phyloP scores from a whole-genome alignment of 2,329 filamentous ascomycete species.

The Trichoderma guizhouense region DNA sequence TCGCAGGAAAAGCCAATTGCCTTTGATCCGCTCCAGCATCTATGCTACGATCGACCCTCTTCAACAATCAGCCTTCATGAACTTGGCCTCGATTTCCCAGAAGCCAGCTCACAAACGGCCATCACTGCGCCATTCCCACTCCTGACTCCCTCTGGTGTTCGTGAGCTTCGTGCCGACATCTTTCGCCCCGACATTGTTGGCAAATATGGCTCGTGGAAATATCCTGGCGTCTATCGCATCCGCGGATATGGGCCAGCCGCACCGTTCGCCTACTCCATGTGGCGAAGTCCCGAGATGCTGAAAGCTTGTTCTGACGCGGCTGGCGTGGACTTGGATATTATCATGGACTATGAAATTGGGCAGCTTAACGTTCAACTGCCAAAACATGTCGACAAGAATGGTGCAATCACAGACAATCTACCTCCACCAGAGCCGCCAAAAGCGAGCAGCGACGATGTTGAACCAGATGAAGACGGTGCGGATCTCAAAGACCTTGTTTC shows the following conservation, averaged over 20 bases:
- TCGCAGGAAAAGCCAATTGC: neutral
- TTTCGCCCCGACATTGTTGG: constrained; percentile 15
- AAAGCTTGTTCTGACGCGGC: constrained; percentile 43
- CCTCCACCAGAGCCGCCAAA: constrained; percentile 27
- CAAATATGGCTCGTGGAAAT: constrained; percentile 18
- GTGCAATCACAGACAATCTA: constrained; percentile 19
- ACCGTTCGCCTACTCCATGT: constrained; percentile 28
- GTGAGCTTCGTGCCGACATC: constrained; percentile 10
- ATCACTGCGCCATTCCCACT: constrained; percentile 16
- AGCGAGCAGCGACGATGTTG: constrained; percentile 23
- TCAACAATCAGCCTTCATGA: constrained; percentile 17
- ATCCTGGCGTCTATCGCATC: constrained; percentile 17
- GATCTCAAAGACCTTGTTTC: constrained; percentile 24
- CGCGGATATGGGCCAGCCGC: constrained; percentile 13
- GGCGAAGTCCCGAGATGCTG: constrained; percentile 54
- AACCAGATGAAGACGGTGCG: constrained; percentile 22
- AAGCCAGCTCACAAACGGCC: constrained; percentile 12
- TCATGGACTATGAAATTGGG: constrained; percentile 55
- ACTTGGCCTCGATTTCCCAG: neutral
- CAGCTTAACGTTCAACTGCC: constrained; percentile 50
- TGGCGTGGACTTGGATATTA: constrained; percentile 55
- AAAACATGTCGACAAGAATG: constrained; percentile 22
- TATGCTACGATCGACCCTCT: constrained; percentile 1
- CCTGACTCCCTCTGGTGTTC: constrained; percentile 1
- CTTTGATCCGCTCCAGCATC: constrained; percentile 8